A percentile compares a stretch with the other conserved stretches of the same genome.
Conservation (phyloP, 805 yeast species). For the Candida xyloterini region DNA sequence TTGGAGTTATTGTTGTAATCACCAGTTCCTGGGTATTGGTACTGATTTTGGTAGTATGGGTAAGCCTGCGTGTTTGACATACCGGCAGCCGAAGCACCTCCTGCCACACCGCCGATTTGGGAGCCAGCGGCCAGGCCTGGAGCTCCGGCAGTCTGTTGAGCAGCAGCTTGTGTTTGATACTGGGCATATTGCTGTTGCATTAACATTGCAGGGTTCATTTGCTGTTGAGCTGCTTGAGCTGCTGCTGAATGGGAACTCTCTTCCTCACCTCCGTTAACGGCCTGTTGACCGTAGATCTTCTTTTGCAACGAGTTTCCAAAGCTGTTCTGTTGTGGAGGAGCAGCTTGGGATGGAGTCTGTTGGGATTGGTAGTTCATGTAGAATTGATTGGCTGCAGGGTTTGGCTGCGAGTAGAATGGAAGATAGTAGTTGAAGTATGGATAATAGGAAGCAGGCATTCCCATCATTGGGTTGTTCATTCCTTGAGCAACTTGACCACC, state of each 20-base stretch:
- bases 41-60: constrained; percentile 26
- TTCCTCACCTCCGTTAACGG: constrained; percentile 19
- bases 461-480: constrained; percentile 30
- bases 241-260: constrained; percentile 12
- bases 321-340: constrained; percentile 22
- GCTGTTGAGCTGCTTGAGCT: constrained; percentile 19
- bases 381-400: constrained; percentile 30
- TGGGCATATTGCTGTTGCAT: constrained; percentile 27
- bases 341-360: constrained; percentile 23
- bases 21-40: constrained; percentile 22
- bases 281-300: constrained; percentile 30
- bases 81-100: constrained; percentile 13
- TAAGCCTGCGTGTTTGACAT: constrained; percentile 18
- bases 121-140: constrained; percentile 17
- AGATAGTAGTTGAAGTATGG: constrained; percentile 33
- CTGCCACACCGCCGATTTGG: constrained; percentile 19
- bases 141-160: constrained; percentile 14
- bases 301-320: constrained; percentile 25
- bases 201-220: constrained; percentile 22
- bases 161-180: constrained; percentile 19
- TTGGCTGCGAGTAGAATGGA: constrained; percentile 30
- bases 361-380: constrained; percentile 28
- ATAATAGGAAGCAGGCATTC: constrained; percentile 30
- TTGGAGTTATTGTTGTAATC: constrained; percentile 24
- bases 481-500: constrained; percentile 22